Base-by-base conservation (phyloP, 164 flowering plant species). In the Cinnamomum micranthum region DNA sequence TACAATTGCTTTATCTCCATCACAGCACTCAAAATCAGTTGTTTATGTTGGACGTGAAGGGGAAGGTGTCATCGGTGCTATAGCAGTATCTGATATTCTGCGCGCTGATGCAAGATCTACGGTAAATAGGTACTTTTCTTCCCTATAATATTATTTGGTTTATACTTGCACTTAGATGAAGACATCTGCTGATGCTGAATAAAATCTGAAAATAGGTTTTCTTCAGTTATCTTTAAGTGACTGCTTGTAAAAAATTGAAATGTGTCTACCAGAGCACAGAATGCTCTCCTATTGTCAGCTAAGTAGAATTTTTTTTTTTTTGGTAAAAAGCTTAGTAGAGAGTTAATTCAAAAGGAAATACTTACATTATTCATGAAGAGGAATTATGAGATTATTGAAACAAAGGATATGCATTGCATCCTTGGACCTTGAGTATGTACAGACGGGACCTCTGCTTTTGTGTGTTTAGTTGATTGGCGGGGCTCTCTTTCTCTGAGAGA, bases 31-130 rank as follows among this genome's bases (percentile, higher is more conserved):
- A 79, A 83, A 81, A 65, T 88, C 97, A 67, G 78, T 89, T 81
- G 95, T 95, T 24, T 93, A 88, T 84, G 97, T 95, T 80, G 99
- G 99, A 63, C 87, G 91, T 51, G 95, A 92, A 86, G 97, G 92
- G 64, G 94, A 95, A 81, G 99, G 99, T 19, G 76, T 95, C 51
- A 90, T 92, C 76, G 98, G 98, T 79, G 93, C 94, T 77, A 90
- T 95, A 70, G 89, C 89, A 75, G 81, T 95, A 79, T 87, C 92
- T 73, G 98, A 95, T 74, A 80, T 75, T 72, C 78, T 95, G 77
- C 92, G 98, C 17, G 59, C 59, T 70, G 98, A 95, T 88, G 97
- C 97, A 59, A 80, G 79, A 82, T 86, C 84, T 72, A 91, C 95
- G 19, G 78, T 95, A 28, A 73, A 75, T 10, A 91, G 98, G 98